Conservation (phyloP, 768 basidiomycete species). For the Collybia mongolica region DNA sequence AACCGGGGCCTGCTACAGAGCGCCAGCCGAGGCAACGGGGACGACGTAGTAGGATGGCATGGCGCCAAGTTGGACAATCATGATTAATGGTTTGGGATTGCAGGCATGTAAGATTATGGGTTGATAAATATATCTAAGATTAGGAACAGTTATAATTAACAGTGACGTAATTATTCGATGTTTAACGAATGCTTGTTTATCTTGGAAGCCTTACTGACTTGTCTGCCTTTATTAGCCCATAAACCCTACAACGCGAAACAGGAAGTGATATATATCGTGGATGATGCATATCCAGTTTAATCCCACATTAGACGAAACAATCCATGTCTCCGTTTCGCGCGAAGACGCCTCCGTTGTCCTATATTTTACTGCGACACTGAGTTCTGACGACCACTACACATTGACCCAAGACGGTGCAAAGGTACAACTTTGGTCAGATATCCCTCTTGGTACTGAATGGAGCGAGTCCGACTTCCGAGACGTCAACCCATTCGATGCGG, state of each 20-base stretch:
- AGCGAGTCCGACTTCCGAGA: conserved; percentile 29
- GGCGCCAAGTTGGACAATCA: background rate
- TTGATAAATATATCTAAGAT: background rate
- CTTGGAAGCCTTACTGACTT: too few relatives aligned
- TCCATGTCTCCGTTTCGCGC: conserved; percentile 22
- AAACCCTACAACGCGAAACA: too few relatives aligned
- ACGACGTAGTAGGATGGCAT: background rate
- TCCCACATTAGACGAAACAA: conserved; percentile 34
- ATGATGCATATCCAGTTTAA: conserved; percentile 38
- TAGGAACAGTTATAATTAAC: background rate
- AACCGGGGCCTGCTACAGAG: background rate
- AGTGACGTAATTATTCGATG: too few relatives aligned
- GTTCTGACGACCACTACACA: conserved; percentile 25
- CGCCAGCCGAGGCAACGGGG: background rate
- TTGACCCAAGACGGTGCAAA: conserved; percentile 26
- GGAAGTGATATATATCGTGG: background rate
- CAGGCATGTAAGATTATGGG: background rate
- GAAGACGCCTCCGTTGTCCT: conserved; percentile 19
- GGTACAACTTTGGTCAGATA: conserved; percentile 45
- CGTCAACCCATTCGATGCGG: background rate
- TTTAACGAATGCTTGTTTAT: too few relatives aligned
- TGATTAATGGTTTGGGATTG: too few relatives aligned
- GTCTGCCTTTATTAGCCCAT: conserved; percentile 1
- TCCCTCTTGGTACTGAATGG: conserved; percentile 31
- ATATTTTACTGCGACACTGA: conserved; percentile 35